Evolutionary conservation across 768 basidiomycete genomes (phyloP).

Genomic region (Naganishia friedmannii): DNA sequence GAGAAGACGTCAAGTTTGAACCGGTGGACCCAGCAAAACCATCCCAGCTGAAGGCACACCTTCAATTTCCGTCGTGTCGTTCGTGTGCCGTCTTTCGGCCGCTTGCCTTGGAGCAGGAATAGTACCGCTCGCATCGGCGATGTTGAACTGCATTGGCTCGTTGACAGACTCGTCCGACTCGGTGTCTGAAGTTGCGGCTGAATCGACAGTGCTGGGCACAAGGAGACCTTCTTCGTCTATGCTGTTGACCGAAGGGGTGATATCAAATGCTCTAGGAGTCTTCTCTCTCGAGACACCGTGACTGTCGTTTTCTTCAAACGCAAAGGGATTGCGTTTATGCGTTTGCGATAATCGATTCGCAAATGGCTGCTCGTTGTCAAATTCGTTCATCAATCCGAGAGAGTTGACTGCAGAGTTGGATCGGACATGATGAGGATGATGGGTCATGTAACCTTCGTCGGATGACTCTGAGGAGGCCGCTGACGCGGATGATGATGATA

Average conservation of each 20-base stretch:
- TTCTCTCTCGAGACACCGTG: neutral
- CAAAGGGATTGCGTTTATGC: neutral
- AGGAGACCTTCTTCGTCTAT: conserved; percentile 12
- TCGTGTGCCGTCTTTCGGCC: neutral
- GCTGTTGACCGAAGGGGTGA: conserved; percentile 16
- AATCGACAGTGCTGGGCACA: conserved; percentile 6
- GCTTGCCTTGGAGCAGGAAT: neutral
- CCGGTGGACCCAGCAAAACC: conserved; percentile 4
- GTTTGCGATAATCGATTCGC: neutral
- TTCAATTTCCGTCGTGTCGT: neutral
- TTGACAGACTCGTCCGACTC: neutral
- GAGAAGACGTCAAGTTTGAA: neutral
- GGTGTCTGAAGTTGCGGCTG: neutral
- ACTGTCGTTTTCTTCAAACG: neutral
- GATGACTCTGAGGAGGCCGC: conserved; percentile 11
- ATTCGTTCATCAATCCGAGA: neutral
- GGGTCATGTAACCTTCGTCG: conserved; percentile 7
- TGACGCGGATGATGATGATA: conserved; percentile 11
- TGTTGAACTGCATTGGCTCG: neutral
- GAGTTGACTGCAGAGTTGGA: neutral
- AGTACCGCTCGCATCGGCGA: neutral
- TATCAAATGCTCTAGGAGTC: neutral
- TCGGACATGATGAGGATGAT: neutral
- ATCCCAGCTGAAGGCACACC: neutral
- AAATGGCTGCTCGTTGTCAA: neutral